Percentiles rank a stretch among this genome's conserved stretches.
phyloP scores from a whole-genome alignment of 108 stramenopile species.

The Nitzschia sp. region DNA sequence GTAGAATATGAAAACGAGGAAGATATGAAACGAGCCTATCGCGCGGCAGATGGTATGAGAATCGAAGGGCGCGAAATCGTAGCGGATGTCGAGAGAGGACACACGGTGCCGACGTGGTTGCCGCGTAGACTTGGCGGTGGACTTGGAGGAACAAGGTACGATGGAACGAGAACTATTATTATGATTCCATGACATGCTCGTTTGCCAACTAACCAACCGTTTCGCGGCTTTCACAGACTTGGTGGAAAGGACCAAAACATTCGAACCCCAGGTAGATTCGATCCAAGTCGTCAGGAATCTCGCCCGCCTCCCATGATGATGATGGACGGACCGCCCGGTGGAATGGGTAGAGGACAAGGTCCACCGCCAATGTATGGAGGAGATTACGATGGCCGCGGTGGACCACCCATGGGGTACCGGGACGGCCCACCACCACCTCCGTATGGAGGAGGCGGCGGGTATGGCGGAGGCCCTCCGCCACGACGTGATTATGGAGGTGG shows the following conservation, averaged over 20 bases:
- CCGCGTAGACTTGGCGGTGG: constrained; percentile 92
- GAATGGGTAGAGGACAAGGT: constrained; percentile 40
- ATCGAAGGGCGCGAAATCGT: constrained; percentile 90
- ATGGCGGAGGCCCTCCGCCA: constrained; percentile 43
- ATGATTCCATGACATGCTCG: not conserved
- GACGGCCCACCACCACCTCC: constrained; percentile 47
- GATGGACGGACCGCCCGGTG: constrained; percentile 39
- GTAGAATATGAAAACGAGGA: constrained; percentile 93
- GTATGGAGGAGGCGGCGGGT: constrained; percentile 30
- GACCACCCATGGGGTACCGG: constrained; percentile 32
- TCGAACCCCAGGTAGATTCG: constrained; percentile 64
- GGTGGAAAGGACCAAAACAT: constrained; percentile 76
- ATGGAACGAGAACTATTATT: not conserved
- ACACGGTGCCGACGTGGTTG: constrained; percentile 94
- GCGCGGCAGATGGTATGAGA: constrained; percentile 89
- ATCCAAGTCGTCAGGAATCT: constrained; percentile 51
- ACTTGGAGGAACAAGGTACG: constrained; percentile 77
- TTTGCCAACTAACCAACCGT: not conserved
- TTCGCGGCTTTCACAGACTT: constrained; percentile 26
- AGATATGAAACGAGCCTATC: constrained; percentile 90
- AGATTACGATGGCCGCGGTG: constrained; percentile 19
- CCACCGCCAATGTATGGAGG: constrained; percentile 18
- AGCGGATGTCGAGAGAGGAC: constrained; percentile 96
- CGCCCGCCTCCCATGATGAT: constrained; percentile 35
- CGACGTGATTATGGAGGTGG: constrained; percentile 28